Conservation (phyloP, 2,329 filamentous ascomycete species). For the Delphinella strobiligena region DNA sequence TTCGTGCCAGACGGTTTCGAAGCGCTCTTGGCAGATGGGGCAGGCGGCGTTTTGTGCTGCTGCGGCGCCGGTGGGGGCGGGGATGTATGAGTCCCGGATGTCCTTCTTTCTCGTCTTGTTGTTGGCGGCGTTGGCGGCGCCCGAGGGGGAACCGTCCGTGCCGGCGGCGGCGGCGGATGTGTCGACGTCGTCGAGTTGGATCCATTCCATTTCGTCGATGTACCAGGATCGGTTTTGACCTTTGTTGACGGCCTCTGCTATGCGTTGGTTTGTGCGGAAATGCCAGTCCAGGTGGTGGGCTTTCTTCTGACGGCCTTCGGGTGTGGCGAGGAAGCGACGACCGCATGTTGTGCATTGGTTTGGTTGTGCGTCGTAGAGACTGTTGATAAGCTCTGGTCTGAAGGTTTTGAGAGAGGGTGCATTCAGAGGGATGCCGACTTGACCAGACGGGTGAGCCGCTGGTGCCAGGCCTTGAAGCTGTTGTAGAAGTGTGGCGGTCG, state of each 20-base stretch:
- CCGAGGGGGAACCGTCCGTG: conserved; percentile 28
- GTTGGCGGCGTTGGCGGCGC: conserved; percentile 20
- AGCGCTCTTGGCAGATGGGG: conserved; percentile 90
- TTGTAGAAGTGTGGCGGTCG: conserved; percentile 4
- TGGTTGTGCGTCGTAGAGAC: conserved; percentile 69
- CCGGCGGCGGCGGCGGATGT: conserved; percentile 39
- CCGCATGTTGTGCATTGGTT: conserved; percentile 88
- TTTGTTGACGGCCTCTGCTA: conserved; percentile 65
- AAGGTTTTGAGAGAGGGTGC: conserved; percentile 30
- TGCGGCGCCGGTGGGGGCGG: conserved; percentile 56
- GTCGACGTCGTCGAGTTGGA: conserved; percentile 68
- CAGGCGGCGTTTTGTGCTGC: conserved; percentile 66
- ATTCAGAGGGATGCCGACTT: conserved; percentile 14
- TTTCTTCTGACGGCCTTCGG: conserved; percentile 73
- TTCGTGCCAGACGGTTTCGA: conserved; percentile 83
- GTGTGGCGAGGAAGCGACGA: conserved; percentile 66
- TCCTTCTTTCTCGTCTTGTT: conserved; percentile 32
- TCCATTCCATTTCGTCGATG: conserved; percentile 86
- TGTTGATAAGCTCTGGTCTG: conserved; percentile 60
- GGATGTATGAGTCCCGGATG: conserved; percentile 59
- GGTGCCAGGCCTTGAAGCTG: conserved; percentile 7
- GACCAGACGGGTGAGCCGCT: conserved; percentile 4
- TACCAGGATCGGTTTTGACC: conserved; percentile 93
- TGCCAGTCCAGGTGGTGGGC: conserved; percentile 96
- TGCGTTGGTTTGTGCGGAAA: conserved; percentile 82